Evolutionary conservation across 2,329 filamentous ascomycete genomes (phyloP).

Genomic region (Diaporthe citri): DNA sequence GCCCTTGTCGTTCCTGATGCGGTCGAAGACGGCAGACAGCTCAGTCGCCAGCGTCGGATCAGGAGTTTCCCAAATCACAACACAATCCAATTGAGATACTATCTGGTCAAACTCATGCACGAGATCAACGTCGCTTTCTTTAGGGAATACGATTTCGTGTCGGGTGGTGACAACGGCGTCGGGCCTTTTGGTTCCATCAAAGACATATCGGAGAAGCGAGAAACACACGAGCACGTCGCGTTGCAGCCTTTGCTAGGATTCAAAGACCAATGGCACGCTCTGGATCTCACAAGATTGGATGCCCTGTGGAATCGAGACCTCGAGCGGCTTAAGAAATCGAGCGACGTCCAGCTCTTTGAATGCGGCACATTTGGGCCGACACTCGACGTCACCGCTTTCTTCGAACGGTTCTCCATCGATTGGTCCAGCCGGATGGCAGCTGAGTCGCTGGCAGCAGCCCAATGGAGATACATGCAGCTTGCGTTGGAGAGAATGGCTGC

Average conservation of each 20-base stretch:
- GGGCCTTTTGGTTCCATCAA: conserved; percentile 11
- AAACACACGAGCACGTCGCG: conserved; percentile 7
- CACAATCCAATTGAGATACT: conserved; percentile 24
- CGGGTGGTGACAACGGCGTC: neutral
- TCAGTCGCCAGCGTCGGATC: neutral
- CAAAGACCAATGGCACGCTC: conserved; percentile 28
- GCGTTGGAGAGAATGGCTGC: conserved; percentile 38
- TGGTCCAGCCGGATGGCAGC: conserved; percentile 36
- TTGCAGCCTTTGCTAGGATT: conserved; percentile 34
- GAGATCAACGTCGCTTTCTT: conserved; percentile 35
- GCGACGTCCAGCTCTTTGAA: conserved; percentile 19
- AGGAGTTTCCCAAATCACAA: neutral
- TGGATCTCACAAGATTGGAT: conserved; percentile 29
- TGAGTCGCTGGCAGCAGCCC: conserved; percentile 30
- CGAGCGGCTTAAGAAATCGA: neutral
- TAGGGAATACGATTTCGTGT: neutral
- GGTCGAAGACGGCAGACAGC: neutral
- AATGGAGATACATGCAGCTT: conserved; percentile 37
- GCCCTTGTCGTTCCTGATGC: conserved; percentile 35
- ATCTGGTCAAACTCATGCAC: conserved; percentile 21
- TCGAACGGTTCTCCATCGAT: conserved; percentile 37
- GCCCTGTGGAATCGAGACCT: neutral
- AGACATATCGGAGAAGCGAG: conserved; percentile 5
- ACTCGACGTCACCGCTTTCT: conserved; percentile 25
- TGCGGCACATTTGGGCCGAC: conserved; percentile 1